Evolutionary conservation across 2,329 filamentous ascomycete genomes (phyloP), one percentile per base, ranked within the genome.

Genomic region (Trematosphaeria pertusa): DNA sequence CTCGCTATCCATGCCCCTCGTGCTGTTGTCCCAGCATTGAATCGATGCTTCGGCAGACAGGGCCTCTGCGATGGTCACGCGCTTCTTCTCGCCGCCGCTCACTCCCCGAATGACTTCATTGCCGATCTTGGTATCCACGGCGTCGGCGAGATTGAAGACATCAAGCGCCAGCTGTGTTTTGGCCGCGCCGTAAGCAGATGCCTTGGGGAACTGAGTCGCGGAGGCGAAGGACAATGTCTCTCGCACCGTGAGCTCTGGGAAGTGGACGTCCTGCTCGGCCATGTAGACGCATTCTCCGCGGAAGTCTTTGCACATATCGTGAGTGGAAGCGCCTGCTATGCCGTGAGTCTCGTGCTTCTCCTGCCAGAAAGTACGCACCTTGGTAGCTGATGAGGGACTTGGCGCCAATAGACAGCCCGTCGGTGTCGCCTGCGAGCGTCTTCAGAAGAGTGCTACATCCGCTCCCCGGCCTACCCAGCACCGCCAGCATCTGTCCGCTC

Each of bases 221-320:
- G n/a, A n/a, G n/a, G 42, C 42, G 14, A 45, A 37, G 26, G 24
- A 9, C 9, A 95, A 79, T 0, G 90, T 95, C 68, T 94, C 88
- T 48, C 87, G 86, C 3, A 95, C 90, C 0, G 89, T 92, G 17
- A 96, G 76, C 0, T 88, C 92, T 0, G 90, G 81, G 55, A 89
- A 85, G 61, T 94, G 89, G 5, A 91, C 77, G 56, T 95, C 90
- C 60, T 92, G 88, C 67, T 91, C 87, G 54, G 87, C 83, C 62
- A 89, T 91, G 74, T 92, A 93, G 8, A 91, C 84, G 1, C 87
- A 85, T 71, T 93, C 88, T 40, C 88, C 88, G 11, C 88, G 82
- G 67, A 88, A 92, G 41, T 79, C 75, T 56, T 85, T 79, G 14
- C 34, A 9, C 42, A 38, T 45, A n/a, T n/a, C n/a, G n/a, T n/a